These are phyloP conservation scores for Clarireedia monteithiana DNA, from an alignment of 2,329 filamentous ascomycete species.

Conservation along the genomic window DNA sequence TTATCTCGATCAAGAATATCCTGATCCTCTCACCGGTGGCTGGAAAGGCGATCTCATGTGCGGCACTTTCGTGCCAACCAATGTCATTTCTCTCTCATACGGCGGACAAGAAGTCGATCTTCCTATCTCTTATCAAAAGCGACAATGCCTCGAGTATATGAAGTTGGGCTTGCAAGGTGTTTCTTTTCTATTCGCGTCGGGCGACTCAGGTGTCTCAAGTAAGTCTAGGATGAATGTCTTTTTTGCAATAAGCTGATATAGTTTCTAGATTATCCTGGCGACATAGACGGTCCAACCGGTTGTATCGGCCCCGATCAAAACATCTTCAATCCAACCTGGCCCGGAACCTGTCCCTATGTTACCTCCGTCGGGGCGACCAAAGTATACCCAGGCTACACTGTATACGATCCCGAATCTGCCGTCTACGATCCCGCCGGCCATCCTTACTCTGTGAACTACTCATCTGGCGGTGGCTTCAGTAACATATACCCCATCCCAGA, in stretches of 20 bases:
- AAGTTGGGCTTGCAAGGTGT: conserved; percentile 42
- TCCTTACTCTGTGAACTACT: conserved; percentile 24
- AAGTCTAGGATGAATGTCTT: background rate
- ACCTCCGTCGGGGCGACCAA: conserved; percentile 33
- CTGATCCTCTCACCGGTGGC: conserved; percentile 22
- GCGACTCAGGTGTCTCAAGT: conserved; percentile 38
- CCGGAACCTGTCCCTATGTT: conserved; percentile 36
- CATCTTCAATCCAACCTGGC: conserved; percentile 39
- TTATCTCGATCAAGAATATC: conserved; percentile 13
- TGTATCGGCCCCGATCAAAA: conserved; percentile 38
- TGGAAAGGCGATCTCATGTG: conserved; percentile 26
- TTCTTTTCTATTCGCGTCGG: conserved; percentile 39
- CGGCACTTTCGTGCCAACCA: conserved; percentile 36
- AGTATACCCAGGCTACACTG: conserved; percentile 28
- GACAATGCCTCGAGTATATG: conserved; percentile 42
- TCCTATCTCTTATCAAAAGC: conserved; percentile 44
- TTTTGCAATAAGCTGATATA: background rate
- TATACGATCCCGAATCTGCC: conserved; percentile 26
- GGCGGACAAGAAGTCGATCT: conserved; percentile 44
- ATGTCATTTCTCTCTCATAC: conserved; percentile 48
- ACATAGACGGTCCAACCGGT: conserved; percentile 22
- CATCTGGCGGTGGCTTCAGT: conserved; percentile 38
- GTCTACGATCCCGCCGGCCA: conserved; percentile 19
- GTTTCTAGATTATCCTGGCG: conserved; percentile 11
- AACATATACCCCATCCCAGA: conserved; percentile 37